Base-by-base conservation (phyloP, 768 basidiomycete species). In the Podaxis carcinomalis region DNA sequence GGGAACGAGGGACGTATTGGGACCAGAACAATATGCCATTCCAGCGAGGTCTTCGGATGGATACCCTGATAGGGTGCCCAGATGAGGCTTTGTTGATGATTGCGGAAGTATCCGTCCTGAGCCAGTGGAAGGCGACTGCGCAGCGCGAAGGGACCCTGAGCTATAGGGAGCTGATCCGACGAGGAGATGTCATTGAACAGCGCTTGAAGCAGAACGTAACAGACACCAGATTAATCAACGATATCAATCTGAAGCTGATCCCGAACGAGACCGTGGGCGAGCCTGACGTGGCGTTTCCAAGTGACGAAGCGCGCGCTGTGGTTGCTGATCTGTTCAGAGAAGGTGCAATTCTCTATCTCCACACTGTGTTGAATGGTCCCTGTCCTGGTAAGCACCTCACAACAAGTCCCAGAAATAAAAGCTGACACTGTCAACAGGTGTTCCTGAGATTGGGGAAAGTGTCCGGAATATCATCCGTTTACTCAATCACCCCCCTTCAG, bases 31-130 rank as follows among this genome's bases (percentile, higher is more conserved):
- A 74, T 21, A 64, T 69, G 61, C 68, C 78, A 51, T 46, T 53
- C 57, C 39, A 59, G 57, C 74, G 74, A 55, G 77, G 82, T 56
- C 73, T 85, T 65, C 81, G 80, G 52, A 86, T 92, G 82, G 88
- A 90, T 64, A 72, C 75, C 50, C 72, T 92, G 62, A 87, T 83
- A 23, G 91, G 91, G 28, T 92, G 90, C 75, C 86, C 91, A 2
- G 89, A 93, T 67, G 88, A 88, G 66, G 87, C 84, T 7, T 73
- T 93, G 69, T 81, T 92, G 62, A 88, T 85, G 39, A 81, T 93
- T 62, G 90, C 86, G 23, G 90, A 93, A 68, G 80, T 83, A 21
- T 85, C 87, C n/a, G 78, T 80, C 5, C 80, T 93, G 32, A 83
- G 88, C 4, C 81, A 85, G 65, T 93, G 92, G 91, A 92, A 92